Base-by-base conservation (phyloP, 805 yeast species). In the Lipomyces sp. region DNA sequence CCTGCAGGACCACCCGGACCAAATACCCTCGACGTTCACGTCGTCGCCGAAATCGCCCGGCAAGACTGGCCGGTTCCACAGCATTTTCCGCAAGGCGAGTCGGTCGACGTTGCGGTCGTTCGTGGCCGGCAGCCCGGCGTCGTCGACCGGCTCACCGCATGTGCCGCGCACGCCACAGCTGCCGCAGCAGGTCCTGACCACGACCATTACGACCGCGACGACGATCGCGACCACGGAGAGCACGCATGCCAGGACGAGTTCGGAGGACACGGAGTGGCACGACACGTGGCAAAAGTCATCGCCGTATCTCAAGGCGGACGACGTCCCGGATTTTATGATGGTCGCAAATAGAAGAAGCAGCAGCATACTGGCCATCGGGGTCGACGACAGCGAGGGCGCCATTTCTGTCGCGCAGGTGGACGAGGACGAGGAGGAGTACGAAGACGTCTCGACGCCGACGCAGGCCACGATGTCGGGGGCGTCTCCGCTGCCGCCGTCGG, bases 11-110 rank as follows among this genome's bases (percentile, higher is more conserved):
- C 59, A 46, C 19, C 14, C 19, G n/a, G 44, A 46, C 31, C 35
- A 10, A n/a, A 35, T 33, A n/a, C 39, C 26, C 26, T 13, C 38
- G 10, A 26, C 49, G 16, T n/a, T n/a, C n/a, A 40, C 39, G 18
- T 22, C 21, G 16, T 47, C 57, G 8, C 46, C 57, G 13, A 28
- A 29, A 13, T 49, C 57, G 21, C 38, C 47, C 16, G 43, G 49
- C 22, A 18, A 28, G 10, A n/a, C n/a, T n/a, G 49, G 36, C 21
- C 47, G 51, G 19, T 35, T 53, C 10, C 58, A 45, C n/a, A 46
- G 31, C 4, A 32, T 53, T 8, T 26, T 50, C 11, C 36, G 52
- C 16, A 48, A 32, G 19, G 32, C 58, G 13, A 53, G 58, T 29
- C 28, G 43, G 13, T 24, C 52, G 16, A 46, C 55, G 19, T 31